Conservation (phyloP, 345 rosid genomes). For the Acer yangbiense region DNA sequence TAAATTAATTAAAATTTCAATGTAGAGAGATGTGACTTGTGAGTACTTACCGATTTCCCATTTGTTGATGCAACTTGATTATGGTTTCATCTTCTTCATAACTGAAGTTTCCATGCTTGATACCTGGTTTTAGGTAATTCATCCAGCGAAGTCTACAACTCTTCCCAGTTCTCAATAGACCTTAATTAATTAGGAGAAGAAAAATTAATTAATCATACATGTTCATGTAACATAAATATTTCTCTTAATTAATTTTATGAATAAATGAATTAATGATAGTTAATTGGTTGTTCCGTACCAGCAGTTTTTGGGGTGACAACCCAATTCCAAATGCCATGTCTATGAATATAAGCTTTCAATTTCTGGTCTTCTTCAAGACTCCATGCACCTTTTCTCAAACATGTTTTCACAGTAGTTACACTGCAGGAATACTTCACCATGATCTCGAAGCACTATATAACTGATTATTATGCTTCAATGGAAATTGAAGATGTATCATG, state of each 20-base stretch:
- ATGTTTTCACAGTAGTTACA: background rate
- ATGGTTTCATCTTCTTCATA: conserved; percentile 53
- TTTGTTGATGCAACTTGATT: conserved; percentile 38
- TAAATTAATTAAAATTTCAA: no score
- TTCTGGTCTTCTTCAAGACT: conserved; percentile 40
- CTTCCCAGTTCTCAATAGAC: conserved; percentile 45
- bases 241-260: no score
- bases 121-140: conserved; percentile 54
- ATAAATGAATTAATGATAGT: no score
- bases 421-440: conserved; percentile 12
- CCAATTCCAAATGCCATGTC: conserved; percentile 44
- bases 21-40: no score
- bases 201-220: no score
- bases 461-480: no score
- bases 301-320: conserved; percentile 34
- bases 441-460: no score
- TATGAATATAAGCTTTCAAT: conserved; percentile 34
- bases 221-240: no score
- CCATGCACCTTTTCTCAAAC: conserved; percentile 38
- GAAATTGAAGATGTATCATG: no score
- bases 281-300: background rate
- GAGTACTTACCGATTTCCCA: conserved; percentile 50
- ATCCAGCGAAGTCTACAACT: conserved; percentile 75
- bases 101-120: conserved; percentile 60
- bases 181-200: no score